These are phyloP conservation scores for Cicer cuneatum DNA, from an alignment of 306 rosid genomes.

Conservation along the genomic window DNA sequence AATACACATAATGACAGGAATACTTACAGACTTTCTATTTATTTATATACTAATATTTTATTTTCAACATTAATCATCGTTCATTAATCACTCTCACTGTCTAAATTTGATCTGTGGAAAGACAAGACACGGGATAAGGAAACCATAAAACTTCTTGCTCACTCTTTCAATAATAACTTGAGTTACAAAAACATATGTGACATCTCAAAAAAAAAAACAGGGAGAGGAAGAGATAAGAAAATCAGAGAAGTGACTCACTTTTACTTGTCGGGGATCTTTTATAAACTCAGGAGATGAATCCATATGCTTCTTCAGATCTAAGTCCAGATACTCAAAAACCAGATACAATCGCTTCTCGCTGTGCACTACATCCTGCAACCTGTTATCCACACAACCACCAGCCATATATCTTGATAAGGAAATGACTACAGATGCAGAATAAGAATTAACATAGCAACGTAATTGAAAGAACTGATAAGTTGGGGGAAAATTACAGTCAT, in stretches of 20 bases:
- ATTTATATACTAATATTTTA: too few relatives aligned
- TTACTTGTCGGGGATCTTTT: constrained; percentile 84
- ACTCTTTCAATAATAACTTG: neutral
- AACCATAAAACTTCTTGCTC: neutral
- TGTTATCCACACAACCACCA: constrained; percentile 51
- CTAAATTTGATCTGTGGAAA: constrained; percentile 20
- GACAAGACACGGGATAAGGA: constrained; percentile 17
- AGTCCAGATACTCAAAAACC: constrained; percentile 95
- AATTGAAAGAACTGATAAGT: neutral
- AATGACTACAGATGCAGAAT: constrained; percentile 1
- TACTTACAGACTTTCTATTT: too few relatives aligned
- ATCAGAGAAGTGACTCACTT: constrained; percentile 57
- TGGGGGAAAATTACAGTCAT: neutral
- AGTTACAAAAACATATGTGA: neutral
- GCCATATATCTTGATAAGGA: constrained; percentile 24
- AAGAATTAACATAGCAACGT: constrained; percentile 6
- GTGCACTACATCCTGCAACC: constrained; percentile 95
- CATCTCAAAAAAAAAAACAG: neutral
- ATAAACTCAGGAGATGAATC: constrained; percentile 93
- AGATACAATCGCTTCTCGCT: constrained; percentile 93
- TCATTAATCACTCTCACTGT: constrained; percentile 19
- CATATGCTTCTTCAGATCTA: constrained; percentile 98
- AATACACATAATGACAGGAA: too few relatives aligned
- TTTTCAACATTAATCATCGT: too few relatives aligned
- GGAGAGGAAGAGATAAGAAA: neutral